Evolutionary conservation across 306 rosid species (phyloP).

Genomic region (Mucuna pruriens): DNA sequence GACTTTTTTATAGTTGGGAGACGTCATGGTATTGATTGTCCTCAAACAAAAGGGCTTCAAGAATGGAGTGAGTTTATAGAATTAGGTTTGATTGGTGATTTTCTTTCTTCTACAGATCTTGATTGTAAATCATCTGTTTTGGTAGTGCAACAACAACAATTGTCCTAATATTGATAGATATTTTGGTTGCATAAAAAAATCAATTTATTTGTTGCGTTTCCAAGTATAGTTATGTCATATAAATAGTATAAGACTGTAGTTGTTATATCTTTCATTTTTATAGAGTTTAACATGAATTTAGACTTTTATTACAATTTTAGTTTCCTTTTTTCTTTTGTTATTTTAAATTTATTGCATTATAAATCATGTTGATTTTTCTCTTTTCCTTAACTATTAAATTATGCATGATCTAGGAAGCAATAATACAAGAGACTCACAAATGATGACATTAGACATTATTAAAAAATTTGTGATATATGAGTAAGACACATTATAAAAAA

Average conservation of each 20-base stretch:
- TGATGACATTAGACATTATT: neutral
- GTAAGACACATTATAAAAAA: too few species aligned
- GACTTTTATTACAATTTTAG: neutral
- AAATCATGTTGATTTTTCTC: neutral
- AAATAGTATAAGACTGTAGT: neutral
- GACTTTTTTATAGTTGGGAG: constrained; percentile 68
- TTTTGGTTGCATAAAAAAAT: neutral
- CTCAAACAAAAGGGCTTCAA: constrained; percentile 49
- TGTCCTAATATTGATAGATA: neutral
- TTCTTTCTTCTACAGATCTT: constrained; percentile 61
- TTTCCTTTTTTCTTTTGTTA: neutral
- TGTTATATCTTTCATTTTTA: neutral
- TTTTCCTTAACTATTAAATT: neutral
- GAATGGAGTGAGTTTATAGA: constrained; percentile 73
- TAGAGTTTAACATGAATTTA: neutral
- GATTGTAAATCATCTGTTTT: constrained; percentile 50
- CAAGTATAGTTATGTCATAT: neutral
- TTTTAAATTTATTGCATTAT: neutral
- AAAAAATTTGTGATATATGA: neutral
- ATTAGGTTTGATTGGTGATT: constrained; percentile 64
- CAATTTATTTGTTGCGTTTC: neutral
- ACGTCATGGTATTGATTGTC: constrained; percentile 34
- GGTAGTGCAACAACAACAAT: constrained; percentile 51
- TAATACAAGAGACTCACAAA: neutral
- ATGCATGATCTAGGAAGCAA: neutral